Conservation (phyloP, 495 filamentous ascomycete genomes). For the Paragyromitra xinjiangensis region DNA sequence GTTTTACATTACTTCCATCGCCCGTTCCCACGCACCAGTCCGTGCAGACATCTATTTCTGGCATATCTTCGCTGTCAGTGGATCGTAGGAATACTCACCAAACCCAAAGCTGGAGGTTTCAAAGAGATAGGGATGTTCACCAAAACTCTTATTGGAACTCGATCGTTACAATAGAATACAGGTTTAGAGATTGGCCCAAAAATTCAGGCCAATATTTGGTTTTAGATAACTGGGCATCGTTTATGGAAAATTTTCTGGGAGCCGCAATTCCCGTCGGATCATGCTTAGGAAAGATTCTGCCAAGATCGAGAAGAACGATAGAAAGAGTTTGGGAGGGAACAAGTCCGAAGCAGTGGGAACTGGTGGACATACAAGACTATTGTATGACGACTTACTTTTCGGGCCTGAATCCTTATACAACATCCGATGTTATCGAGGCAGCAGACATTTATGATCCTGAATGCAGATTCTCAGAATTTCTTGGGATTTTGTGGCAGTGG, state of each 20-base stretch:
- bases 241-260: background rate
- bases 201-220: background rate
- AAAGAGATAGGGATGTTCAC: background rate
- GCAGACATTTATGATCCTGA: slow-evolving; percentile 29
- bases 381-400: slow-evolving; percentile 45
- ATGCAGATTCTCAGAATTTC: slow-evolving; percentile 19
- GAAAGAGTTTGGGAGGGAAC: background rate
- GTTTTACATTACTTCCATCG: too few relatives aligned
- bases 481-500: slow-evolving; percentile 49
- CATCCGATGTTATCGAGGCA: slow-evolving; percentile 11
- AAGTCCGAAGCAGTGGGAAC: slow-evolving; percentile 20
- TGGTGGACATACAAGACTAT: slow-evolving; percentile 45
- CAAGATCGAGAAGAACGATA: background rate
- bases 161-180: background rate
- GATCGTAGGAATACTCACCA: too few relatives aligned
- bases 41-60: too few relatives aligned
- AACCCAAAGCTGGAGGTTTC: slow-evolving; percentile 6
- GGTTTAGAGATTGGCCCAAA: slow-evolving; percentile 21
- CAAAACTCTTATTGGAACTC: too few relatives aligned
- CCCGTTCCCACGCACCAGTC: too few relatives aligned
- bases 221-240: background rate
- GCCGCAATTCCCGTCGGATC: background rate
- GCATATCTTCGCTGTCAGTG: too few relatives aligned
- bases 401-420: slow-evolving; percentile 8
- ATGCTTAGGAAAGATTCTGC: background rate